These are phyloP conservation scores for Zygosaccharomyces sapae DNA, from an alignment of 1,139 yeast genomes.

Conservation along the genomic window DNA sequence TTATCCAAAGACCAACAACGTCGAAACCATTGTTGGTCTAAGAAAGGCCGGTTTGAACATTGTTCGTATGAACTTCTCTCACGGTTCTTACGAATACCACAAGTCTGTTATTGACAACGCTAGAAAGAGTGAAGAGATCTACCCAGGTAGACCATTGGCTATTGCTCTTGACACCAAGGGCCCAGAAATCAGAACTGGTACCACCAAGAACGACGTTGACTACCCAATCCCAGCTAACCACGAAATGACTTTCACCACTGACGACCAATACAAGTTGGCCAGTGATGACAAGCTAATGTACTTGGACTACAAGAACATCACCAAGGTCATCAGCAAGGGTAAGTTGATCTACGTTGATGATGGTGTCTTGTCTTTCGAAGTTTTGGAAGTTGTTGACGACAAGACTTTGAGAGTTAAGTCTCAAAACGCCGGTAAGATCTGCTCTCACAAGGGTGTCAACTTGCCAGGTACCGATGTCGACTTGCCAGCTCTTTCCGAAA, in stretches of 20 bases:
- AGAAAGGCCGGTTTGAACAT: slow-evolving; percentile 97
- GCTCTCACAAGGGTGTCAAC: slow-evolving; percentile 98
- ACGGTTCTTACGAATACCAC: slow-evolving; percentile 96
- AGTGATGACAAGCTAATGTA: slow-evolving; percentile 80
- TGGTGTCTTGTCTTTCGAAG: slow-evolving; percentile 96
- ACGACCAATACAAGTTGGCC: slow-evolving; percentile 65
- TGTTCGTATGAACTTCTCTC: slow-evolving; percentile 98
- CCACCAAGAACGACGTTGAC: slow-evolving; percentile 74
- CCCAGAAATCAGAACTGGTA: slow-evolving; percentile 98
- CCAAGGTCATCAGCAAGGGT: slow-evolving; percentile 86
- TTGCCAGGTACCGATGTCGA: slow-evolving; percentile 99
- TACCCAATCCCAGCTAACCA: slow-evolving; percentile 80
- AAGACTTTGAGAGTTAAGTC: slow-evolving; percentile 80
- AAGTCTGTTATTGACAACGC: slow-evolving; percentile 95
- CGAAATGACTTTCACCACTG: slow-evolving; percentile 90
- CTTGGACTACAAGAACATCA: slow-evolving; percentile 92
- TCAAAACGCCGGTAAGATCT: slow-evolving; percentile 90
- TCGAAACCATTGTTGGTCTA: slow-evolving; percentile 76
- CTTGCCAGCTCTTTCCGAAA: slow-evolving; percentile 94
- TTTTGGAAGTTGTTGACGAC: slow-evolving; percentile 72
- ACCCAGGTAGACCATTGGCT: slow-evolving; percentile 94
- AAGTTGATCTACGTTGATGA: slow-evolving; percentile 91
- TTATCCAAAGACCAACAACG: slow-evolving; percentile 94
- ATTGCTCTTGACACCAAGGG: slow-evolving; percentile 99
- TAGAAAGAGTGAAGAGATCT: slow-evolving; percentile 84